phyloP scores from a whole-genome alignment of 257 asterid species.

The Gynochthodes officinalis region DNA sequence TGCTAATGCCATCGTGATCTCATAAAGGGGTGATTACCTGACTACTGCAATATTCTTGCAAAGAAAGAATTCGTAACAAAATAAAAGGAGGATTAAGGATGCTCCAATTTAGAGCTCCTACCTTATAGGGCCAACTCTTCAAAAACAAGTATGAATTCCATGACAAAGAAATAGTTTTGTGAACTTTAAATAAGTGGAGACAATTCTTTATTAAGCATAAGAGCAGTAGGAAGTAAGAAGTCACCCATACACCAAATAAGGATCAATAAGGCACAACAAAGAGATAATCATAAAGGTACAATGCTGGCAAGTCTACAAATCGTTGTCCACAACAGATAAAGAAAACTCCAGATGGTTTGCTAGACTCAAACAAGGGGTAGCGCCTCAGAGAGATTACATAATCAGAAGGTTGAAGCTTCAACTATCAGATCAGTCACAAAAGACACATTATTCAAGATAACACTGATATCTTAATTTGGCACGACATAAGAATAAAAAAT shows the following conservation, averaged over 20 bases:
- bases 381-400: slow-evolving; percentile 13
- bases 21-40: too few species aligned
- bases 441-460: slow-evolving; percentile 20
- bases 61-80: not conserved
- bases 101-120: not conserved
- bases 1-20: not conserved
- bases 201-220: not conserved
- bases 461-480: not conserved
- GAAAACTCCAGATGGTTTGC: slow-evolving; percentile 4
- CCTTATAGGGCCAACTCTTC: not conserved
- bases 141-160: not conserved
- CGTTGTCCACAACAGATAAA: slow-evolving; percentile 8
- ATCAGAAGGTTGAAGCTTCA: slow-evolving; percentile 10
- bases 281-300: slow-evolving; percentile 5
- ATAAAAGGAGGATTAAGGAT: not conserved
- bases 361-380: slow-evolving; percentile 9
- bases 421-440: slow-evolving; percentile 8
- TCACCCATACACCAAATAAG: not conserved
- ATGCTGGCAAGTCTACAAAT: not conserved
- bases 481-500: slow-evolving; percentile 9
- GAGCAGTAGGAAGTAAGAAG: not conserved
- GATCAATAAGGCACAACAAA: not conserved
- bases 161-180: not conserved
- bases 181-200: not conserved
- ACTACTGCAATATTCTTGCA: not conserved